Conservation (phyloP, 768 basidiomycete genomes). For the Lepiota subincarnata region DNA sequence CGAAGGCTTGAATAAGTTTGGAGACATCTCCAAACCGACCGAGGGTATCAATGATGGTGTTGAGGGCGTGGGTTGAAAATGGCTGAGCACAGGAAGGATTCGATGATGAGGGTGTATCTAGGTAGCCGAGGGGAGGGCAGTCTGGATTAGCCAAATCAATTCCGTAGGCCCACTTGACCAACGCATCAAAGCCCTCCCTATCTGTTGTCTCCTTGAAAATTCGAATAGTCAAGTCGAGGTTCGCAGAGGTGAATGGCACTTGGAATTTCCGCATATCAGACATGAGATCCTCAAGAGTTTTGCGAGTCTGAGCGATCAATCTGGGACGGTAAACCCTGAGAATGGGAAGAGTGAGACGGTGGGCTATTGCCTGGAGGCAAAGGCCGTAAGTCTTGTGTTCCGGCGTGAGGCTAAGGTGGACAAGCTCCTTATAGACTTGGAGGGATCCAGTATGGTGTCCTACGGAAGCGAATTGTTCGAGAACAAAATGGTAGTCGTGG, state of each 20-base stretch:
- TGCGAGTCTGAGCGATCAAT: slow-evolving; percentile 39
- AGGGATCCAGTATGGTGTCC: slow-evolving; percentile 64
- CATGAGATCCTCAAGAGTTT: slow-evolving; percentile 48
- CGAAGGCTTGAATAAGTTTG: slow-evolving; percentile 71
- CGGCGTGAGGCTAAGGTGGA: slow-evolving; percentile 39
- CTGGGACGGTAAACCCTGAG: slow-evolving; percentile 28
- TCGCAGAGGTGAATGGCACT: slow-evolving; percentile 51
- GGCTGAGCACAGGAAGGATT: slow-evolving; percentile 29
- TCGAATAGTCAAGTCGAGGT: slow-evolving; percentile 64
- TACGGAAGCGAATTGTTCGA: slow-evolving; percentile 71
- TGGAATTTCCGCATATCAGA: slow-evolving; percentile 49
- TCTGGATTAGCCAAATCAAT: slow-evolving; percentile 78
- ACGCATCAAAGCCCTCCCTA: slow-evolving; percentile 47
- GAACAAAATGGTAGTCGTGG: slow-evolving; percentile 71
- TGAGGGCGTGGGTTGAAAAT: slow-evolving; percentile 64
- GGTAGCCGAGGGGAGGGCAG: slow-evolving; percentile 49
- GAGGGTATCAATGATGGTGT: slow-evolving; percentile 68
- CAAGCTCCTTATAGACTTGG: slow-evolving; percentile 59
- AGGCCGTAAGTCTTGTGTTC: slow-evolving; percentile 54
- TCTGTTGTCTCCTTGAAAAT: slow-evolving; percentile 66
- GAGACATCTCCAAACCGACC: slow-evolving; percentile 58
- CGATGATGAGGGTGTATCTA: slow-evolving; percentile 15
- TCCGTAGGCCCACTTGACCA: slow-evolving; percentile 69
- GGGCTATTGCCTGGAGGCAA: slow-evolving; percentile 66
- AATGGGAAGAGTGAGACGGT: slow-evolving; percentile 61